phyloP scores from a whole-genome alignment of 2,329 filamentous ascomycete genomes.

The Teratosphaeria destructans region DNA sequence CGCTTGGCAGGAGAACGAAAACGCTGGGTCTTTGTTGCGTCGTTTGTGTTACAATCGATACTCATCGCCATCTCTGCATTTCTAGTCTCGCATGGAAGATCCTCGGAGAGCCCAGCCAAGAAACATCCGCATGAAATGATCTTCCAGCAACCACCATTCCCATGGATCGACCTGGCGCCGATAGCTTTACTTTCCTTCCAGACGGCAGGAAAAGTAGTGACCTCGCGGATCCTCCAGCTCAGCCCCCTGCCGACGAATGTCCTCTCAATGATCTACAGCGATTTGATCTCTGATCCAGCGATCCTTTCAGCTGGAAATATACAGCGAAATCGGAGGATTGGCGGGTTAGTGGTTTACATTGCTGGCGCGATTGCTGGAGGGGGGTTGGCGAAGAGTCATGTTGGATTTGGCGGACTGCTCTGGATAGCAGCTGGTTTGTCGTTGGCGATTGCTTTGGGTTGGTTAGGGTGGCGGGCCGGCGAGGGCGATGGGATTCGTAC shows the following conservation, averaged over 20 bases:
- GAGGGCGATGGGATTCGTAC: too few relatives aligned
- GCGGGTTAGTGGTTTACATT: slow-evolving; percentile 39
- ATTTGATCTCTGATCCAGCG: slow-evolving; percentile 56
- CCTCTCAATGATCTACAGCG: slow-evolving; percentile 68
- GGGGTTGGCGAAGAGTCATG: slow-evolving; percentile 39
- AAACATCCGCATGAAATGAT: slow-evolving; percentile 3
- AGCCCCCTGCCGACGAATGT: slow-evolving; percentile 65
- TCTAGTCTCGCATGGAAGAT: slow-evolving; percentile 23
- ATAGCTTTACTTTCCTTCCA: slow-evolving; percentile 63
- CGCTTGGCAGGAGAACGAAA: slow-evolving; percentile 48
- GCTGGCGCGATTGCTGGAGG: slow-evolving; percentile 44
- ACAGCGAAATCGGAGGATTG: slow-evolving; percentile 41
- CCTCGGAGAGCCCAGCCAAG: slow-evolving; percentile 5
- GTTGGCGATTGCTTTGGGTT: slow-evolving; percentile 24
- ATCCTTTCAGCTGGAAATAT: slow-evolving; percentile 35
- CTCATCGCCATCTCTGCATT: slow-evolving; percentile 29
- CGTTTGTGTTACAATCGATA: slow-evolving; percentile 28
- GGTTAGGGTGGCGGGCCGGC: slow-evolving; percentile 25
- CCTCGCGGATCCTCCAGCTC: slow-evolving; percentile 56
- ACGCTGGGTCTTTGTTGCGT: slow-evolving; percentile 49
- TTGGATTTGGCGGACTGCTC: slow-evolving; percentile 40
- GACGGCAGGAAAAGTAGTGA: slow-evolving; percentile 63
- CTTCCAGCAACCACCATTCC: slow-evolving; percentile 4
- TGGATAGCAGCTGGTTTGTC: slow-evolving; percentile 34
- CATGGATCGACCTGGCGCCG: slow-evolving; percentile 46